Percentiles rank a stretch among this genome's conserved stretches.
phyloP scores from a whole-genome alignment of 208 protist species.

The Polymyxa betae region DNA sequence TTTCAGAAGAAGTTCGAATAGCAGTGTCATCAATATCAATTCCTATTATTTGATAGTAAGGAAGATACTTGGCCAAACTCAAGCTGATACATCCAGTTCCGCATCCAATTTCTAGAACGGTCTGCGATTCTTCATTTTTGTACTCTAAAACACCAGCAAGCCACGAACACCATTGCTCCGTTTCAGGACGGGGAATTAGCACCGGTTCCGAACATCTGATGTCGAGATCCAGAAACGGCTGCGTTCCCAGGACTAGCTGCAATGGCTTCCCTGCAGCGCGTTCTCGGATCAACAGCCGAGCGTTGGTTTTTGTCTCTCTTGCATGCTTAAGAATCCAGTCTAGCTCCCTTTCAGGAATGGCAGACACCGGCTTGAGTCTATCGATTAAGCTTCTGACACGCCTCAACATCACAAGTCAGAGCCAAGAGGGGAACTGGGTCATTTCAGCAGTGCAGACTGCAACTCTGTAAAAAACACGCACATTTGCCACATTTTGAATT shows the following conservation, averaged over 20 bases:
- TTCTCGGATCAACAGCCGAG: too few relatives aligned
- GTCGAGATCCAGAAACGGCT: slow-evolving; percentile 25
- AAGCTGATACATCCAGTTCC: slow-evolving; percentile 39
- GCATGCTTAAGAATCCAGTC: too few relatives aligned
- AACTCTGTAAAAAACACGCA: too few relatives aligned
- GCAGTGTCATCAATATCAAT: not conserved
- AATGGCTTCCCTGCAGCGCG: not conserved
- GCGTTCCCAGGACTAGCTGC: slow-evolving; percentile 19
- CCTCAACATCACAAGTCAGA: too few relatives aligned
- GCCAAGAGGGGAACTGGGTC: too few relatives aligned
- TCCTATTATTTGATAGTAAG: not conserved
- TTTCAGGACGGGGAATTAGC: slow-evolving; percentile 37
- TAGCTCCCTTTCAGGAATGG: too few relatives aligned
- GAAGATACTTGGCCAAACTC: not conserved
- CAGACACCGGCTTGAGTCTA: too few relatives aligned
- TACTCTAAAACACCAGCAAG: not conserved
- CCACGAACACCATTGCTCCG: slow-evolving; percentile 32
- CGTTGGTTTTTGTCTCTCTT: too few relatives aligned
- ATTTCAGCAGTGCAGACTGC: too few relatives aligned
- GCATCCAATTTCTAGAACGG: slow-evolving; percentile 9
- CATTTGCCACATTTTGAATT: too few relatives aligned
- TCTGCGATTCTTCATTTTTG: not conserved
- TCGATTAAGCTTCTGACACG: too few relatives aligned
- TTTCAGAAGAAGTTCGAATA: not conserved
- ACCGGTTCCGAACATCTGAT: not conserved